Evolutionary conservation across 345 rosid genomes (phyloP).

Genomic region (Zanthoxylum bungeanum): DNA sequence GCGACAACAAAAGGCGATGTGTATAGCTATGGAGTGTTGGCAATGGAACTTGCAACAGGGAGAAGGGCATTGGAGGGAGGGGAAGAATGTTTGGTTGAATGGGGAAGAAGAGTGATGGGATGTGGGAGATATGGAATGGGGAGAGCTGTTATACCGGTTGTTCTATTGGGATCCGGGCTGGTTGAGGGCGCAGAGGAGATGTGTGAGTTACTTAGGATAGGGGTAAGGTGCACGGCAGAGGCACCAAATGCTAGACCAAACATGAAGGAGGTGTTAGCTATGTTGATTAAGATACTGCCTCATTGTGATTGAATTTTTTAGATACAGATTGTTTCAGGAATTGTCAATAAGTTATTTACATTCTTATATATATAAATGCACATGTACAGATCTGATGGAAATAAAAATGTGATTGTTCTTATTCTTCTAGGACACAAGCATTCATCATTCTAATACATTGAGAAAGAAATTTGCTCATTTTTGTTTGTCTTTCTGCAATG

Average conservation of each 20-base stretch:
- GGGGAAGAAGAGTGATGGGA: conserved; percentile 70
- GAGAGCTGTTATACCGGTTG: conserved; percentile 38
- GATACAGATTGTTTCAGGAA: conserved; percentile 1
- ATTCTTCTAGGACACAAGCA: conserved; percentile 21
- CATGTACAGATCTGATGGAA: background rate
- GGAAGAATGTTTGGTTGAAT: conserved; percentile 89
- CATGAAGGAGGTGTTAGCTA: conserved; percentile 78
- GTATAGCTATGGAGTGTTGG: conserved; percentile 80
- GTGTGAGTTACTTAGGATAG: conserved; percentile 59
- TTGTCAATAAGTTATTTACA: conserved; percentile 24
- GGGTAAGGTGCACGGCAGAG: conserved; percentile 70
- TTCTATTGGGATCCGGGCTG: conserved; percentile 58
- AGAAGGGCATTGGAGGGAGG: conserved; percentile 90
- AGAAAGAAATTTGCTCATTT: background rate
- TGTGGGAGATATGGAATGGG: conserved; percentile 22
- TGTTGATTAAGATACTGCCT: conserved; percentile 48
- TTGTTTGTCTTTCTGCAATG: too few species aligned
- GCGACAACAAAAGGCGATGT: conserved; percentile 96
- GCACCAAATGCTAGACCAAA: conserved; percentile 80
- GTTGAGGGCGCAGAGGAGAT: conserved; percentile 64
- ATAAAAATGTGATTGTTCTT: conserved; percentile 1
- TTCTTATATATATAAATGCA: background rate
- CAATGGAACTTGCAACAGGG: conserved; percentile 87
- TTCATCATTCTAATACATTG: conserved; percentile 3
- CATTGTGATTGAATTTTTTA: conserved; percentile 8